phyloP scores from a whole-genome alignment of 2,329 filamentous ascomycete genomes.

The Xylaria polymorpha region DNA sequence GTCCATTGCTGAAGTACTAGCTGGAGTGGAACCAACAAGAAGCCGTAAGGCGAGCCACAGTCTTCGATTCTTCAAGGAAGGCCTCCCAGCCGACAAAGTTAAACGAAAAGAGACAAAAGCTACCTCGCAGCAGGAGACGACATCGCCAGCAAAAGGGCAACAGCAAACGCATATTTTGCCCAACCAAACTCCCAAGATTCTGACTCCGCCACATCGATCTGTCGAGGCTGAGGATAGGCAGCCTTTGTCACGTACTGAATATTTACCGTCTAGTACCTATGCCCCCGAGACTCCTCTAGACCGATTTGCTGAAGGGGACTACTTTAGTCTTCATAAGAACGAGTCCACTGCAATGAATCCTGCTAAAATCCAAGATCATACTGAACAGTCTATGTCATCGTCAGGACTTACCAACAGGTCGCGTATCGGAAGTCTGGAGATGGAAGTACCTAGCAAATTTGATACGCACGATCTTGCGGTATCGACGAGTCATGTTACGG shows the following conservation, averaged over 20 bases:
- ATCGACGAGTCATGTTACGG: constrained; percentile 54
- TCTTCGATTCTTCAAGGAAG: constrained; percentile 74
- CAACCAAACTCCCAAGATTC: constrained; percentile 39
- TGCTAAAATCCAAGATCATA: constrained; percentile 29
- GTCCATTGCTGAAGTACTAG: constrained; percentile 71
- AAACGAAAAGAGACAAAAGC: constrained; percentile 63
- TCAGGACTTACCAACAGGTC: constrained; percentile 21
- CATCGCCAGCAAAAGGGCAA: constrained; percentile 52
- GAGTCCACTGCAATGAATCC: constrained; percentile 30
- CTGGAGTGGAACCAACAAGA: constrained; percentile 70
- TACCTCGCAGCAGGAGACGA: constrained; percentile 55
- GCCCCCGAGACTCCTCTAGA: constrained; percentile 33
- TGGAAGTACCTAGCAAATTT: constrained; percentile 27
- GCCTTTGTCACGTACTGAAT: constrained; percentile 37
- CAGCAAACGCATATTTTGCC: constrained; percentile 34
- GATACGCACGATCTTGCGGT: constrained; percentile 48
- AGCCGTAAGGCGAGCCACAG: constrained; percentile 76
- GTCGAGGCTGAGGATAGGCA: constrained; percentile 45
- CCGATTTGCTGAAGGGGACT: constrained; percentile 41
- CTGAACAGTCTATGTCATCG: constrained; percentile 23
- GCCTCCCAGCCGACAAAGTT: constrained; percentile 68
- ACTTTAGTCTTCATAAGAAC: constrained; percentile 42
- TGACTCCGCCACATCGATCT: constrained; percentile 42
- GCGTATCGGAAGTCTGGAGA: constrained; percentile 32
- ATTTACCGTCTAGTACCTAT: constrained; percentile 38